Evolutionary conservation across 352 stramenopile genomes (phyloP).

Genomic region (Globisporangium orthogonon): DNA sequence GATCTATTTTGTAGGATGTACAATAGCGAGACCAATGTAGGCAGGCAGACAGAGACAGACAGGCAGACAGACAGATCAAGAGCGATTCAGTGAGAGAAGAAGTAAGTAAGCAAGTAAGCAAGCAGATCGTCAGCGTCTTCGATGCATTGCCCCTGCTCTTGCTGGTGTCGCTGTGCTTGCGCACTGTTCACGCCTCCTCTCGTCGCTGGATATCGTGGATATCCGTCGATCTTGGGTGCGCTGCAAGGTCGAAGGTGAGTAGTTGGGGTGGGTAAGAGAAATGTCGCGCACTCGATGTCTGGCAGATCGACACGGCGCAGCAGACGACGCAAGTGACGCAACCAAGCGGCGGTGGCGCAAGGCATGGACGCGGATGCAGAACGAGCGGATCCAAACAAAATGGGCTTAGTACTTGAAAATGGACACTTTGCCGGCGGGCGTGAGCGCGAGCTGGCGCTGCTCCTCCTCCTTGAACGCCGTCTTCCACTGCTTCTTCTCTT

Average conservation of each 20-base stretch:
- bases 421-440: constrained; percentile 51
- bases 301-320: background rate
- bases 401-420: constrained; percentile 63
- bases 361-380: too few species aligned
- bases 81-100: constrained; percentile 1
- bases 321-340: too few species aligned
- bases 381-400: too few species aligned
- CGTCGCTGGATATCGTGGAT: too few species aligned
- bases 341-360: too few species aligned
- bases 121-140: too few species aligned
- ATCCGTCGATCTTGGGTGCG: too few species aligned
- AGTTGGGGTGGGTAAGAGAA: too few species aligned
- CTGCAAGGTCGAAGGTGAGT: too few species aligned
- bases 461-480: constrained; percentile 92
- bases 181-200: too few species aligned
- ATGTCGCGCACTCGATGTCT: background rate
- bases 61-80: background rate
- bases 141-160: too few species aligned
- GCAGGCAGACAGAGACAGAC: constrained; percentile 3
- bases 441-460: constrained; percentile 59
- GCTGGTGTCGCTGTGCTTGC: too few species aligned
- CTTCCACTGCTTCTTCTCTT: constrained; percentile 95
- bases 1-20: constrained; percentile 12
- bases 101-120: constrained; percentile 6
- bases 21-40: constrained; percentile 13